These are phyloP conservation scores for Graphilbum fragrans DNA, from an alignment of 2,329 filamentous ascomycete genomes.

Conservation along the genomic window DNA sequence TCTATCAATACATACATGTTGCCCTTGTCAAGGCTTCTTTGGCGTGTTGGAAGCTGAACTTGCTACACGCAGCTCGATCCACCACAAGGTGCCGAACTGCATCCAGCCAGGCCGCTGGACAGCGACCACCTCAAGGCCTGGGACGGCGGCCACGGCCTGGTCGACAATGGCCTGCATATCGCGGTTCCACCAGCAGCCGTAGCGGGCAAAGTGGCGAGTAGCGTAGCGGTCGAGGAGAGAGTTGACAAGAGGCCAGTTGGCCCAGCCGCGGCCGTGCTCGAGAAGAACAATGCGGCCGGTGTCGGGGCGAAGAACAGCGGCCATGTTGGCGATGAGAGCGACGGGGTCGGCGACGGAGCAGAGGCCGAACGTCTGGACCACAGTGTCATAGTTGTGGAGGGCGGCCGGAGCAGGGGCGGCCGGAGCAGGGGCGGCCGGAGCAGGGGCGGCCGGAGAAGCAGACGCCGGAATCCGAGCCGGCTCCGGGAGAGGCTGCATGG, in stretches of 20 bases:
- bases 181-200: conserved; percentile 59
- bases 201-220: conserved; percentile 41
- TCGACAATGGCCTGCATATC: conserved; percentile 44
- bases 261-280: conserved; percentile 45
- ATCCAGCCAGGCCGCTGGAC: conserved; percentile 37
- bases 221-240: conserved; percentile 42
- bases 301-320: conserved; percentile 35
- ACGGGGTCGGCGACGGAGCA: conserved; percentile 49
- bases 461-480: conserved; percentile 5
- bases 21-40: neutral
- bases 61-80: conserved; percentile 45
- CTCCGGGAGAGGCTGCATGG: conserved; percentile 24
- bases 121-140: conserved; percentile 43
- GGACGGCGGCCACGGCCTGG: conserved; percentile 31
- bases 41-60: no score
- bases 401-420: conserved; percentile 5
- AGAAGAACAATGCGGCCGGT: conserved; percentile 48
- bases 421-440: conserved; percentile 22
- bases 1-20: neutral
- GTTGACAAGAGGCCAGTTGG: conserved; percentile 40
- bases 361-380: conserved; percentile 53
- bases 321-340: conserved; percentile 39
- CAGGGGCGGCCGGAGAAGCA: neutral
- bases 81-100: conserved; percentile 45
- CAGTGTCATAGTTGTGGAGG: conserved; percentile 49